Conservation (phyloP, 768 basidiomycete genomes). For the Leccinum variicolor region DNA sequence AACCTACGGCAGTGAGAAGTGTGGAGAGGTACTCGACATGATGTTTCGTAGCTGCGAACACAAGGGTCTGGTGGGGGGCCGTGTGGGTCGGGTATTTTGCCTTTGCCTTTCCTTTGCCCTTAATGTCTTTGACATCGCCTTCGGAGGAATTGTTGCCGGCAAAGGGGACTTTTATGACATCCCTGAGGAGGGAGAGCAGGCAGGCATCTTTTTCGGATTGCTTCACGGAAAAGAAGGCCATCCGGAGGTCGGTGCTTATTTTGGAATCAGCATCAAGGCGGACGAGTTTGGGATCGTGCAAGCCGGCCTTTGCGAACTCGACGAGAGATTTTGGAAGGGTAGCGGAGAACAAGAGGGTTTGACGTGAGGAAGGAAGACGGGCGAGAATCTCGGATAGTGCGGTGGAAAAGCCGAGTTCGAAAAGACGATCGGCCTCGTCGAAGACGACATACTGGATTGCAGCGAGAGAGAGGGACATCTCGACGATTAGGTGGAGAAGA, state of each 20-base stretch:
- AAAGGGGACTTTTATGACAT: conserved; percentile 81
- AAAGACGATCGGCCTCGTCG: conserved; percentile 97
- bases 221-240: conserved; percentile 93
- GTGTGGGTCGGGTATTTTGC: conserved; percentile 46
- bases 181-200: conserved; percentile 76
- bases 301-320: conserved; percentile 97
- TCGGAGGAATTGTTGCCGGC: conserved; percentile 30
- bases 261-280: conserved; percentile 96
- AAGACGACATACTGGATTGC: conserved; percentile 90
- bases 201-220: conserved; percentile 94
- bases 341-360: conserved; percentile 94
- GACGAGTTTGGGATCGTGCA: conserved; percentile 90
- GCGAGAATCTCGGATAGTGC: conserved; percentile 89
- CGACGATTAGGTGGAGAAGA: conserved; percentile 91
- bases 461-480: conserved; percentile 92
- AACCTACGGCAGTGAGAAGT: conserved; percentile 77
- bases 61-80: conserved; percentile 85
- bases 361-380: conserved; percentile 81
- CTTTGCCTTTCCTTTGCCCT: conserved; percentile 50
- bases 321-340: conserved; percentile 94
- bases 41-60: conserved; percentile 97
- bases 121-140: conserved; percentile 34
- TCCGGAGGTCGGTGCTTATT: conserved; percentile 88
- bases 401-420: conserved; percentile 96
- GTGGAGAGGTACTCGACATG: conserved; percentile 93